Base-by-base conservation (phyloP, 805 yeast genomes). In the Candida railenensis region DNA sequence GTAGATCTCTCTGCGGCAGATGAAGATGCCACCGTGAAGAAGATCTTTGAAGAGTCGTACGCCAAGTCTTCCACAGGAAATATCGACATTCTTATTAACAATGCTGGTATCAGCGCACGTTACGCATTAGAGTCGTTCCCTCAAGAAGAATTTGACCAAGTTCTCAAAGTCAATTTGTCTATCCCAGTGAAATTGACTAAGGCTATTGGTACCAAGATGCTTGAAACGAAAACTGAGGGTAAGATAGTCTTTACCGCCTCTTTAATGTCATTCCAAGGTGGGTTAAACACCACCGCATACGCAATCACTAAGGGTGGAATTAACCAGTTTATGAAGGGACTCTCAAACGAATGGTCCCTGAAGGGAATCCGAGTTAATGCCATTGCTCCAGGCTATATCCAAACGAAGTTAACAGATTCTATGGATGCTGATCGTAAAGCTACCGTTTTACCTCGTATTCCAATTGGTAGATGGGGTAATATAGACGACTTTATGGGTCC, bases 341-440 rank as follows among this genome's bases (percentile, higher is more conserved):
- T 71, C 22, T 62, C 76, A 2, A 71, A 72, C 46, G 80, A 77
- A 48, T 74, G 78, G 78, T 62, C 77, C 3, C 40, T 58, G 7
- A 57, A 62, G 41, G 78, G 80, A 0, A 70, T 77, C 20, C 8
- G 45, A 22, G 78, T 76, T 45, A 77, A 77, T 51, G 68, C 73
- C n/a, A 65, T 77, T 43, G 77, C 75, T 28, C 81, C 82, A 3
- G 81, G 82, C 2, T 76, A 68, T 46, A 67, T 77, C 49, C 55
- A 55, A n/a, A 77, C 81, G 2, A 73, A 73, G 43, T 34, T 42
- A 7, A 42, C 45, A 2, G 40, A 37, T 9, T 11, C 33, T 3
- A 70, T 76, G 77, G 75, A 75, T 25, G 48, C 28, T 15, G 19
- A 36, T 20, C 42, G 39, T 40, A 52, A 55, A n/a, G 42, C 54